Conservation (phyloP, 2,329 filamentous ascomycete genomes). For the Talaromyces islandicus region DNA sequence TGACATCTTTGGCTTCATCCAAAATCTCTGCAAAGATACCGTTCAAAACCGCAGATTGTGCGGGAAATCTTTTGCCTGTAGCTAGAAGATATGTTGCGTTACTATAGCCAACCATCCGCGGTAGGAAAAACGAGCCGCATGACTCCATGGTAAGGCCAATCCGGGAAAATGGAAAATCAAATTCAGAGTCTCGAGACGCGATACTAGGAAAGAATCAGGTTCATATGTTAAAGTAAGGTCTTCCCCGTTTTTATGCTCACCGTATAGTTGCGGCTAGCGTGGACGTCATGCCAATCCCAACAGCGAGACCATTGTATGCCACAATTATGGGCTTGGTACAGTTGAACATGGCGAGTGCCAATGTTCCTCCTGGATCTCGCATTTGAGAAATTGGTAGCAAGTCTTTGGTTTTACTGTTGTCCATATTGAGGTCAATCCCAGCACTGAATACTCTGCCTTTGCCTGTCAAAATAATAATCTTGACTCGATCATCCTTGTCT, state of each 20-base stretch:
- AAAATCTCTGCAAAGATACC: neutral
- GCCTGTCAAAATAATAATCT: neutral
- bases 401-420: neutral
- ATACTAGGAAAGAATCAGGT: neutral
- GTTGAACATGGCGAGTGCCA: conserved; percentile 50
- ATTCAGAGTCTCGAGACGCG: neutral
- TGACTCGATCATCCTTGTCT: neutral
- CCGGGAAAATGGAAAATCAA: neutral
- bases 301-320: conserved; percentile 55
- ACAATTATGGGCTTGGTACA: conserved; percentile 56
- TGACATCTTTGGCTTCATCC: neutral
- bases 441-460: neutral
- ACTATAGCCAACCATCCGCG: neutral
- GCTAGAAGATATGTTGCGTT: neutral
- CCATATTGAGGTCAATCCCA: neutral
- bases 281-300: conserved; percentile 59
- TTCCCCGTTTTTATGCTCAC: neutral
- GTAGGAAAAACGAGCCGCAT: neutral
- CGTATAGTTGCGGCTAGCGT: conserved; percentile 46
- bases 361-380: conserved; percentile 37
- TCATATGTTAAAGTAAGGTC: neutral
- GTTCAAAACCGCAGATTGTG: neutral
- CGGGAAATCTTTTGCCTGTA: neutral
- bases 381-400: no score
- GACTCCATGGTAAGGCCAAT: neutral